phyloP scores from a whole-genome alignment of 1,139 yeast genomes.

The Wickerhamomyces sp. region DNA sequence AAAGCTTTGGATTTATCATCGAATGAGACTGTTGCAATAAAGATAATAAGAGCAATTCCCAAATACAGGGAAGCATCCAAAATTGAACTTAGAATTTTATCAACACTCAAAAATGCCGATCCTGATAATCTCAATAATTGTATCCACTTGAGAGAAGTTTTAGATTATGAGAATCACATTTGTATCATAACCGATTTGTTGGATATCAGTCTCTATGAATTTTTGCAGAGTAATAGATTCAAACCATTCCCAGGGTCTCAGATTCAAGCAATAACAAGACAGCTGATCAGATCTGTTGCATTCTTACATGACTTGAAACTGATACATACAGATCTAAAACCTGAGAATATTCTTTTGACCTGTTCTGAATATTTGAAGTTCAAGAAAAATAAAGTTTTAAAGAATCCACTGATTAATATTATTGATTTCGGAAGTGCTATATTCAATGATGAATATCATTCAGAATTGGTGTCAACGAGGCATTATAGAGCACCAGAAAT shows the following conservation, averaged over 20 bases:
- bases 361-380: constrained; percentile 42
- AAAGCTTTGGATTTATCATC: constrained; percentile 54
- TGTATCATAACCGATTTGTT: constrained; percentile 88
- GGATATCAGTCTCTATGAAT: constrained; percentile 84
- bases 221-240: constrained; percentile 71
- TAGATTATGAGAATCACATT: constrained; percentile 90
- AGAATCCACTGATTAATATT: constrained; percentile 76
- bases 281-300: constrained; percentile 78
- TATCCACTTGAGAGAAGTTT: constrained; percentile 81
- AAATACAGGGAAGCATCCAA: constrained; percentile 82
- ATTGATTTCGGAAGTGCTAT: constrained; percentile 97
- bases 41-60: constrained; percentile 77
- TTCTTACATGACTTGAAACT: constrained; percentile 84
- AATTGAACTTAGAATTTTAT: constrained; percentile 71
- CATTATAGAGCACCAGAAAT: constrained; percentile 98
- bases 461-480: constrained; percentile 86
- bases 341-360: constrained; percentile 83
- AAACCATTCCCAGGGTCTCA: constrained; percentile 76
- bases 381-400: constrained; percentile 44
- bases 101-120: constrained; percentile 72
- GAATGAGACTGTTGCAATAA: constrained; percentile 75
- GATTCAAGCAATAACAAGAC: constrained; percentile 84
- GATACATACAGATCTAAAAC: constrained; percentile 92
- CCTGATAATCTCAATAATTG: constrained; percentile 63
- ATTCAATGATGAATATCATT: constrained; percentile 90